Evolutionary conservation across 495 filamentous ascomycete species (phyloP).

Genomic region (Penicillium egyptiacum): DNA sequence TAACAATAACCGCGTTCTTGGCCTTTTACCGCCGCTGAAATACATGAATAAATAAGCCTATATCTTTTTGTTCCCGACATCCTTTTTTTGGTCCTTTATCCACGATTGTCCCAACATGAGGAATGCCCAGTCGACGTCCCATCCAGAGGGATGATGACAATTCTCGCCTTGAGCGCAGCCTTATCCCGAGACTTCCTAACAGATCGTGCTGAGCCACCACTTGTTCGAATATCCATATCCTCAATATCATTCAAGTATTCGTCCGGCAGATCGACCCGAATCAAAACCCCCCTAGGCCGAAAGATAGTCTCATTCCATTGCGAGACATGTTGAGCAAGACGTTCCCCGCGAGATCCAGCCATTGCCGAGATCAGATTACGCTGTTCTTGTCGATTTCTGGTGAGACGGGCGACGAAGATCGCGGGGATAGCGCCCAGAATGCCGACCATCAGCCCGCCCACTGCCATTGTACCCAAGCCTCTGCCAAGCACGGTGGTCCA

Average conservation of each 20-base stretch:
- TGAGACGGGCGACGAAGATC: conserved; percentile 21
- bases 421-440: conserved; percentile 36
- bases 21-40: background rate
- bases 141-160: conserved; percentile 38
- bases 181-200: conserved; percentile 16
- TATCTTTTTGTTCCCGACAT: background rate
- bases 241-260: conserved; percentile 30
- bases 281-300: conserved; percentile 32
- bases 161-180: conserved; percentile 29
- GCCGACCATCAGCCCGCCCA: conserved; percentile 39
- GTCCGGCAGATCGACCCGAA: conserved; percentile 39
- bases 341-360: conserved; percentile 10
- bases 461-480: conserved; percentile 34
- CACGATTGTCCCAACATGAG: background rate
- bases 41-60: background rate
- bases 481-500: conserved; percentile 38
- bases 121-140: background rate
- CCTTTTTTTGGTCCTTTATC: background rate
- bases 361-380: conserved; percentile 31
- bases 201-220: background rate
- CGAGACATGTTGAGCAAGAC: conserved; percentile 27
- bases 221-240: conserved; percentile 26
- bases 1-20: background rate
- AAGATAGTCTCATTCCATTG: conserved; percentile 40
- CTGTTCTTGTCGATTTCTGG: conserved; percentile 26